These are phyloP conservation scores for Schizophyllum amplum DNA, from an alignment of 1,284 basidiomycete species.

Conservation along the genomic window DNA sequence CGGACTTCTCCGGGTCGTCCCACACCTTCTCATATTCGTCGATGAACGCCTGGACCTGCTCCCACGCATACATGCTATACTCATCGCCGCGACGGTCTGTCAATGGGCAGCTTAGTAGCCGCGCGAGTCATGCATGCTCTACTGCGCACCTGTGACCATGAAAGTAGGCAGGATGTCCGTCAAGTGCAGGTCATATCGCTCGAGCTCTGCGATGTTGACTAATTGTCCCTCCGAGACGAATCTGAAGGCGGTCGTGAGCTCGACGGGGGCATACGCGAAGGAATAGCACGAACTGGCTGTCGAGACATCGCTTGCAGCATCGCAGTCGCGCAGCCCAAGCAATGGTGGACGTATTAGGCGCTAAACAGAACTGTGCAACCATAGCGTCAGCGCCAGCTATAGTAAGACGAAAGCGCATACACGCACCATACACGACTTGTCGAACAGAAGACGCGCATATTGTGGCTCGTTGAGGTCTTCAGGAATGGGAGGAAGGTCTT, in stretches of 20 bases:
- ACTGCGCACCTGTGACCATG: background rate
- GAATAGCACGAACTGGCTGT: background rate
- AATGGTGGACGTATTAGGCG: background rate
- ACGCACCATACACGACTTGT: too few relatives aligned
- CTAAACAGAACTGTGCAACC: too few relatives aligned
- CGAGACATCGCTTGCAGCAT: background rate
- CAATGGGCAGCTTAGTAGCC: background rate
- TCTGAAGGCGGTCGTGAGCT: background rate
- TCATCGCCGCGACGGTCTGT: background rate
- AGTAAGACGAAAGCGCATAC: too few relatives aligned
- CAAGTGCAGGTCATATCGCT: background rate
- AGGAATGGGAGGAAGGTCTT: too few relatives aligned
- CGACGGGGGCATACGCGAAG: background rate
- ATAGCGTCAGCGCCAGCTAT: too few relatives aligned
- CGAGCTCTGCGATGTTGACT: background rate
- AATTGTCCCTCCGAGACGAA: background rate
- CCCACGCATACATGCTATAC: background rate
- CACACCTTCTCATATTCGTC: background rate
- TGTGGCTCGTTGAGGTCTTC: too few relatives aligned
- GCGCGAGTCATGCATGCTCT: too few relatives aligned
- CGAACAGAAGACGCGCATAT: too few relatives aligned
- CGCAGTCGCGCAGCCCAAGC: background rate
- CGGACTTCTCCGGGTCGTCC: background rate
- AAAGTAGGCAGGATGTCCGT: background rate
- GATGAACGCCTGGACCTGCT: background rate